Base-by-base conservation (phyloP, 202 grass and related monocot genomes). In the Bolboschoenoplectus hybrid region DNA sequence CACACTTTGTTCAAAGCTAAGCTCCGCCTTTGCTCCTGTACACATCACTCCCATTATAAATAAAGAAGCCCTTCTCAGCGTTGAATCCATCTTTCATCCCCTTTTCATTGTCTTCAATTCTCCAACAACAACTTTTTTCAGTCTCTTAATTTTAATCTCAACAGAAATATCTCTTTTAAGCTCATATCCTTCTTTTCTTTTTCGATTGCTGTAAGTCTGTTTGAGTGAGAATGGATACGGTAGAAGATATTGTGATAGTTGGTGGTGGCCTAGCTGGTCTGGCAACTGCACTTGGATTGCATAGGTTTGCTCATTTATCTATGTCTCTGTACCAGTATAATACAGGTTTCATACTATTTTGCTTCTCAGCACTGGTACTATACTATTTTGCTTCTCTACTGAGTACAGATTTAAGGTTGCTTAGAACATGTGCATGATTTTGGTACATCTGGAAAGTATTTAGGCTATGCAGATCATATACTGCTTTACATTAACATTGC, bases 241-340 rank as follows among this genome's bases (percentile, higher is more conserved):
- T 38, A 66, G 79, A 87, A 74, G 80, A 87, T 49, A 81, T 95
- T 78, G 84, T 95, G 34, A 80, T 95, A 74, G 89, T 88, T 1
- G 93, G 93, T 63, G 91, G 89, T 51, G 93, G 93, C 0, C 56
- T 92, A 0, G 86, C 85, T 38, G 91, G 93, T 17, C 87, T 95
- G 26, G 89, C 91, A 5, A 50, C 72, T 44, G 89, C 93, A 8
- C 87, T 95, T 12, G 91, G 91, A 8, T 85, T 95, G 26, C 86
- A 92, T 62, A 93, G 93, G 93, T 94, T n/a, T 8, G 51, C 50
- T 76, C 11, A 13, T 74, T 19, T 71, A 9, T 49, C 14, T 46
- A 26, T 26, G 14, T 46, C 68, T 70, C 38, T 69, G 3, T 43
- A 40, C 66, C 10, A 8, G 35, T 60, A 5, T 5, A 16, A 60